Conservation (phyloP, 2,329 filamentous ascomycete species). For the Sclerotinia sclerotiorum region DNA sequence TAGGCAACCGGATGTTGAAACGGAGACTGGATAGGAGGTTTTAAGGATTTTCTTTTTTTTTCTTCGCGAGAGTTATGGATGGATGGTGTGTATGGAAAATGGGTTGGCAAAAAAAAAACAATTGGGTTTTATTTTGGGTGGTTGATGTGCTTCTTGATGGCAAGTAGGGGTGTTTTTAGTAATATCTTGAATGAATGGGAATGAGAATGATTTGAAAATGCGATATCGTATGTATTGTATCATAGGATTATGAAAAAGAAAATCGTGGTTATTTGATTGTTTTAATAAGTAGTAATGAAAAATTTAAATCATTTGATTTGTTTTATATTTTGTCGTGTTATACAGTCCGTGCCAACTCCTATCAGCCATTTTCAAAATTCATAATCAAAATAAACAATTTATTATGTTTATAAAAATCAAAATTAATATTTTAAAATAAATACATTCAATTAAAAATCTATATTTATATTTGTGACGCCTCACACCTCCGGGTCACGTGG, state of each 20-base stretch:
- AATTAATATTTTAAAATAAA: too few relatives aligned
- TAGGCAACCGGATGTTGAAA: conserved; percentile 59
- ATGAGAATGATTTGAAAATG: not conserved
- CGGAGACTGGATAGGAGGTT: conserved; percentile 15
- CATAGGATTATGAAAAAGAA: not conserved
- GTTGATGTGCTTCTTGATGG: not conserved
- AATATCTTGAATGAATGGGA: not conserved
- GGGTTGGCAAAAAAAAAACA: not conserved
- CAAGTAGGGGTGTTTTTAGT: not conserved
- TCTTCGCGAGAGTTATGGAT: not conserved
- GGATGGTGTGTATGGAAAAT: not conserved
- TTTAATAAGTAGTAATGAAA: too few relatives aligned
- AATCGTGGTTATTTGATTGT: not conserved
- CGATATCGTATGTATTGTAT: not conserved
- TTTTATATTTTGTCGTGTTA: too few relatives aligned
- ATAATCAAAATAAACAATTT: too few relatives aligned
- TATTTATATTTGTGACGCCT: too few relatives aligned
- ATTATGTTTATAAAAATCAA: too few relatives aligned
- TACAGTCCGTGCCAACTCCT: too few relatives aligned
- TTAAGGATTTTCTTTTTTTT: not conserved
- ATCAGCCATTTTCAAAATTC: too few relatives aligned
- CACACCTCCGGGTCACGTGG: too few relatives aligned
- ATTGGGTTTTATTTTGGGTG: not conserved
- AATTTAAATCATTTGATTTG: too few relatives aligned
- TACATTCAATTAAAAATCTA: too few relatives aligned